Base-by-base conservation (phyloP, 2,329 filamentous ascomycete species). In the Lasiodiplodia theobromae region DNA sequence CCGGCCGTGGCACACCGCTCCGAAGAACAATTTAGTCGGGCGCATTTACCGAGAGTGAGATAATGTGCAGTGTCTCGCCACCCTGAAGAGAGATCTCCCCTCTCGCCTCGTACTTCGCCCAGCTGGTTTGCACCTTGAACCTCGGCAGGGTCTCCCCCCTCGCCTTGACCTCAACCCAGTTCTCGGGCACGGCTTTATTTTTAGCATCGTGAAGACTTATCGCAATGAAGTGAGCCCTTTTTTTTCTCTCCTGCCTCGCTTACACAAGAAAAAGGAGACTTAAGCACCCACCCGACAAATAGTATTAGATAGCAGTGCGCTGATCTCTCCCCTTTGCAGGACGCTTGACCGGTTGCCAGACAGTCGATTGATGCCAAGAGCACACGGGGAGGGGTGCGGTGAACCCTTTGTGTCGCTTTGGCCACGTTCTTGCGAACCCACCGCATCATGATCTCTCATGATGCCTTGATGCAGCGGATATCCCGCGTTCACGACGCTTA, bases 1-100 rank as follows among this genome's bases (percentile, higher is more conserved):
- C 6, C 34, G 38, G 57, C 25, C 14, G 57, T 60, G 57, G 38
- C 38, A 60, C 57, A 25, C 57, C 54, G 18, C 18, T 23, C 16
- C 38, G 57, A 60, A 60, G 57, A 60, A 60, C 54, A 47, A n/a
- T 23, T 56, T n/a, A 34, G 16, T 57, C 53, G 53, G 53, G 53
- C 21, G 31, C 53, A 38, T 28, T 57, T 38, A 38, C 54, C 54
- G 54, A 38, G 37, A 18, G 28, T 47, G 57, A 60, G 57, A 47
- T 60, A 38, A 40, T n/a, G 23, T 31, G 57, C 57, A 60, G 57
- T n/a, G 57, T 60, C 57, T 60, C 57, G 57, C 57, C 57, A 60
- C 57, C 38, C 21, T 60, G 57, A 47, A 60, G 38, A 60, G 38
- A 60, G 37, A 12, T 40, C 37, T 21, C 56, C 2, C 37, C 23